phyloP scores from a whole-genome alignment of 495 filamentous ascomycete species.

The Talaromyces nanjingensis region DNA sequence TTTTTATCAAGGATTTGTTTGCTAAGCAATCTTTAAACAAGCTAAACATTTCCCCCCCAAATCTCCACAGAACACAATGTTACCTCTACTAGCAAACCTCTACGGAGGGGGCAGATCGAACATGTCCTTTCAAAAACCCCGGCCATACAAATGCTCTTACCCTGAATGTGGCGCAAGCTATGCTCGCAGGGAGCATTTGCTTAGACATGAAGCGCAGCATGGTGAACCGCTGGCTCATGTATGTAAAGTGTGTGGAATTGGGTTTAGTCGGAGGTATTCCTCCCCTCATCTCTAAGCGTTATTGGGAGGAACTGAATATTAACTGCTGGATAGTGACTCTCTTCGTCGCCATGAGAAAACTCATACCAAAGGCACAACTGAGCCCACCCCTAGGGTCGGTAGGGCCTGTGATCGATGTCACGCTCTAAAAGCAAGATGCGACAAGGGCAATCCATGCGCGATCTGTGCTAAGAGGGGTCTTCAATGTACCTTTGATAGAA shows the following conservation, averaged over 20 bases:
- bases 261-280: constrained; percentile 17
- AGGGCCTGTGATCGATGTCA: constrained; percentile 8
- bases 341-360: constrained; percentile 2
- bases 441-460: background rate
- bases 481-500: constrained; percentile 2
- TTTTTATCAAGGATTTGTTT: background rate
- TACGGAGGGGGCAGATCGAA: background rate
- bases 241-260: constrained; percentile 15
- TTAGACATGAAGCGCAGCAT: constrained; percentile 16
- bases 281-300: too few species aligned
- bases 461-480: background rate
- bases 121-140: background rate
- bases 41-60: background rate
- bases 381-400: background rate
- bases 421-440: background rate
- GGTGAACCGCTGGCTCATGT: background rate
- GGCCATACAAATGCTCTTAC: constrained; percentile 11
- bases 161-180: constrained; percentile 15
- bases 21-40: background rate
- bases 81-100: background rate
- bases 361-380: background rate
- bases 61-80: background rate
- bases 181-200: constrained; percentile 21
- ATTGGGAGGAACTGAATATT: too few species aligned
- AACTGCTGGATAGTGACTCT: constrained; percentile 1